Evolutionary conservation across 805 yeast species (phyloP).

Genomic region (Metschnikowia colocasiae): DNA sequence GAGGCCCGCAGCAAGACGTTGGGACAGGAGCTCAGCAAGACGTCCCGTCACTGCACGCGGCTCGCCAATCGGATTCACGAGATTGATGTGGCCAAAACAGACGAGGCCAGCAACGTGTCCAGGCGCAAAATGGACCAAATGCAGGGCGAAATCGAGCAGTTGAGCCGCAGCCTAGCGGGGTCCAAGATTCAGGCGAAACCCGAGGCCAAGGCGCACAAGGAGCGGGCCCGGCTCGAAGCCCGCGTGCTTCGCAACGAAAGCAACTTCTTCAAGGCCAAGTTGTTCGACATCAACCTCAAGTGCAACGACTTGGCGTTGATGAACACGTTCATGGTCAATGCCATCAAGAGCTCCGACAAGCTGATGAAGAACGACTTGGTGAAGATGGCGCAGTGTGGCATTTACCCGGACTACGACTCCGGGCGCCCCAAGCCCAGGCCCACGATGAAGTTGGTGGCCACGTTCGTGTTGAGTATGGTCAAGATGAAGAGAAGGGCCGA

Average conservation of each 20-base stretch:
- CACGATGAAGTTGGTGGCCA: slow-evolving; percentile 34
- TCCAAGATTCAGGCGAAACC: slow-evolving; percentile 20
- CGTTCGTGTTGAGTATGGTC: slow-evolving; percentile 35
- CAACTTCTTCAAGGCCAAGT: slow-evolving; percentile 44
- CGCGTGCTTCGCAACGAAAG: slow-evolving; percentile 37
- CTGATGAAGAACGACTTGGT: slow-evolving; percentile 26
- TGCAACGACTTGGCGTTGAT: slow-evolving; percentile 34
- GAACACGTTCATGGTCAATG: slow-evolving; percentile 30
- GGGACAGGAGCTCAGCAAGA: slow-evolving; percentile 28
- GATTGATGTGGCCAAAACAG: slow-evolving; percentile 11
- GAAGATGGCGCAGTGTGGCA: slow-evolving; percentile 29
- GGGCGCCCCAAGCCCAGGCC: slow-evolving; percentile 18
- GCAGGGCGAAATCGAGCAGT: slow-evolving; percentile 29
- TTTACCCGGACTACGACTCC: slow-evolving; percentile 29
- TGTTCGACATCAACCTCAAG: slow-evolving; percentile 40
- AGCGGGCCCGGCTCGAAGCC: neutral
- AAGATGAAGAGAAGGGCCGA: slow-evolving; percentile 30
- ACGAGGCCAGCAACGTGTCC: slow-evolving; percentile 6
- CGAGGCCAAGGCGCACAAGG: neutral
- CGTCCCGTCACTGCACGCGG: slow-evolving; percentile 28
- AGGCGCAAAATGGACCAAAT: slow-evolving; percentile 19
- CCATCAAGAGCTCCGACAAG: slow-evolving; percentile 28
- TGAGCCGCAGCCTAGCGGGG: slow-evolving; percentile 22
- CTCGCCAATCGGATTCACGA: slow-evolving; percentile 28
- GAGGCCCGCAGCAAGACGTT: slow-evolving; percentile 27